These are phyloP conservation scores for Septoria petroselini DNA, from an alignment of 2,329 filamentous ascomycete species.

Conservation along the genomic window DNA sequence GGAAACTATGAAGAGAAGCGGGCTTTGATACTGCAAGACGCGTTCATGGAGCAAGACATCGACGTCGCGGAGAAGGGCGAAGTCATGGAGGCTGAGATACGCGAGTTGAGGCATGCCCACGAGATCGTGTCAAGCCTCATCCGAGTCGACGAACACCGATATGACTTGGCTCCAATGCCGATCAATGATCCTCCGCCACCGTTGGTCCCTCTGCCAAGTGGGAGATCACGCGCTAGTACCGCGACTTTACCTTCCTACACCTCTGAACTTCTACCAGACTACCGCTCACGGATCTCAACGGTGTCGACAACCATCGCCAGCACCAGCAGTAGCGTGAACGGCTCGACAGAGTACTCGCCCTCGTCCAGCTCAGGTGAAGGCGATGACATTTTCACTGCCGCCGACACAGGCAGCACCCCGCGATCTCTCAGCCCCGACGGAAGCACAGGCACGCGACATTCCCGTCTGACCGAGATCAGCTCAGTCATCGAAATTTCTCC, in stretches of 20 bases:
- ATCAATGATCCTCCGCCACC: slow-evolving; percentile 29
- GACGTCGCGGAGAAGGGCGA: slow-evolving; percentile 44
- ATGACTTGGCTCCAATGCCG: slow-evolving; percentile 27
- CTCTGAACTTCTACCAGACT: slow-evolving; percentile 45
- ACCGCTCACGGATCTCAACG: slow-evolving; percentile 39
- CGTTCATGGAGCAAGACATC: slow-evolving; percentile 41
- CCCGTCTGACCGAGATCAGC: slow-evolving; percentile 40
- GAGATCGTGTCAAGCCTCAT: slow-evolving; percentile 47
- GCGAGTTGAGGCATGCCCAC: slow-evolving; percentile 52
- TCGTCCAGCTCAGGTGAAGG: slow-evolving; percentile 12
- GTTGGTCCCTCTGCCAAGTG: slow-evolving; percentile 28
- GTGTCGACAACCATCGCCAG: slow-evolving; percentile 28
- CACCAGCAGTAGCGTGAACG: slow-evolving; percentile 32
- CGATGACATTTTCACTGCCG: slow-evolving; percentile 17
- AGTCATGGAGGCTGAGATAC: slow-evolving; percentile 50
- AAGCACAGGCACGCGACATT: slow-evolving; percentile 23
- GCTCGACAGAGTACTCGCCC: slow-evolving; percentile 14
- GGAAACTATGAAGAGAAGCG: slow-evolving; percentile 54
- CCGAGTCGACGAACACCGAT: slow-evolving; percentile 33
- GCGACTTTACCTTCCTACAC: slow-evolving; percentile 38
- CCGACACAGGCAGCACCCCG: slow-evolving; percentile 13
- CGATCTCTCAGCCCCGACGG: slow-evolving; percentile 18
- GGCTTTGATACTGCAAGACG: slow-evolving; percentile 45
- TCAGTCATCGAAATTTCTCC: slow-evolving; percentile 44
- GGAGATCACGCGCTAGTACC: slow-evolving; percentile 36